These are phyloP conservation scores for Inonotus hispidus DNA, from an alignment of 1,284 basidiomycete species.

Conservation along the genomic window DNA sequence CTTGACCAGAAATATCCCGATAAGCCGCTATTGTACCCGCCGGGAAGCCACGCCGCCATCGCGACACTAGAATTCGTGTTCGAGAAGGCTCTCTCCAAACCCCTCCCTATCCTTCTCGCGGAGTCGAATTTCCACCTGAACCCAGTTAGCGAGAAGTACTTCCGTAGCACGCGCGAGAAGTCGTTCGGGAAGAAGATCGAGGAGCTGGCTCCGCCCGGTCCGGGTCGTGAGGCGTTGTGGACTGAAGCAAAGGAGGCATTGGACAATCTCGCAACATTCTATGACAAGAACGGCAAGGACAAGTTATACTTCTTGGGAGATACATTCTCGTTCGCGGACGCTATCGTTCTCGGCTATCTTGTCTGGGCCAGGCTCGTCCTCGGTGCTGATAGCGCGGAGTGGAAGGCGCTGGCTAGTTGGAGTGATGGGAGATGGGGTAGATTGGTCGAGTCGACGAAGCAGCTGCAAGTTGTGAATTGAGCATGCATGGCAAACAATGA, in stretches of 20 bases:
- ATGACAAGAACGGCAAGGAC: conserved; percentile 24
- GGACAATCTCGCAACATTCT: conserved; percentile 22
- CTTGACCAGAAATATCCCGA: conserved; percentile 21
- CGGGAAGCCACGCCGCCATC: not conserved
- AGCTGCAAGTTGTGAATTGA: conserved; percentile 22
- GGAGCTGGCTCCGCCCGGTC: conserved; percentile 23
- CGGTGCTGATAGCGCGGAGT: conserved; percentile 33
- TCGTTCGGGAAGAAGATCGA: conserved; percentile 33
- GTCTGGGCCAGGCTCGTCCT: conserved; percentile 29
- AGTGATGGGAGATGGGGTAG: conserved; percentile 35
- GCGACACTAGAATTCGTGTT: conserved; percentile 2
- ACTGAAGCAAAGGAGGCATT: conserved; percentile 29
- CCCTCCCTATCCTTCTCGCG: not conserved
- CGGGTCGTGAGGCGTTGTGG: conserved; percentile 25
- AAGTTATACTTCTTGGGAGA: conserved; percentile 25
- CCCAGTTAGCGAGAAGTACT: conserved; percentile 34
- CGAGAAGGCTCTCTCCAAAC: not conserved
- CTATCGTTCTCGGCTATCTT: conserved; percentile 28
- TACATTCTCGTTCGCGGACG: conserved; percentile 33
- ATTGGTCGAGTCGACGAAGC: conserved; percentile 30
- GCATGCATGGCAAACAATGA: too few relatives aligned
- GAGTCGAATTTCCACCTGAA: conserved; percentile 18
- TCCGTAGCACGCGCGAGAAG: conserved; percentile 32
- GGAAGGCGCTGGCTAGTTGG: conserved; percentile 32
- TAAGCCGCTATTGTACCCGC: conserved; percentile 13